A percentile compares a stretch with the other conserved stretches of the same genome.
Conservation (phyloP, 2,329 filamentous ascomycete genomes). For the Pezizomycotina sp. region DNA sequence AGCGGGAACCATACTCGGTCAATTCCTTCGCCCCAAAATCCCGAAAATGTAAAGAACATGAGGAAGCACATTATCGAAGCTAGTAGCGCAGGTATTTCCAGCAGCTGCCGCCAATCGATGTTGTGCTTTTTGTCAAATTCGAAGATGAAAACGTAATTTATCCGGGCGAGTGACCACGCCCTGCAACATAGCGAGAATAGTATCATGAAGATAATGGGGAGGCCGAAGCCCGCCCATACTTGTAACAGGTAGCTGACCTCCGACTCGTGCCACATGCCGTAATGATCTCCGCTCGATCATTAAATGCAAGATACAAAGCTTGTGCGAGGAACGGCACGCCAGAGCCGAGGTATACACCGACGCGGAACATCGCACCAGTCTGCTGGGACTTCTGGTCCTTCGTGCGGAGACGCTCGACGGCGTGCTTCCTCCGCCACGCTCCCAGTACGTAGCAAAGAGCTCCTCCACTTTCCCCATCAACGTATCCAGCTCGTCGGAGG, state of each 20-base stretch:
- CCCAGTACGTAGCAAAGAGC: constrained; percentile 86
- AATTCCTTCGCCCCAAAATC: constrained; percentile 28
- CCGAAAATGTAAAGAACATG: constrained; percentile 73
- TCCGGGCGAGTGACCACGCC: constrained; percentile 65
- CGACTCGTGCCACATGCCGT: constrained; percentile 27
- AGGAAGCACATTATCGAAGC: constrained; percentile 60
- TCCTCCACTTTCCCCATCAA: constrained; percentile 73
- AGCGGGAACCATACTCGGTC: constrained; percentile 72
- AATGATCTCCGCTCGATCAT: constrained; percentile 6
- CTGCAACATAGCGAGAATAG: constrained; percentile 77
- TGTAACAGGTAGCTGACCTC: constrained; percentile 27
- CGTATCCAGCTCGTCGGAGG: constrained; percentile 66
- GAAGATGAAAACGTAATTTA: constrained; percentile 95
- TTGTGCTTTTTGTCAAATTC: constrained; percentile 79
- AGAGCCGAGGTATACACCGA: constrained; percentile 50
- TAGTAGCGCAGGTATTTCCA: constrained; percentile 68
- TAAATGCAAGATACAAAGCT: constrained; percentile 32
- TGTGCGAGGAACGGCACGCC: constrained; percentile 48
- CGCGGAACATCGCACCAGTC: constrained; percentile 43
- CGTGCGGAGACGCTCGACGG: constrained; percentile 65
- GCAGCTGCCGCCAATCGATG: constrained; percentile 75
- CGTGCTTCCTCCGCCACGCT: constrained; percentile 83
- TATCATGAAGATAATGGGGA: constrained; percentile 61
- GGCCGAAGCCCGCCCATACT: constrained; percentile 78
- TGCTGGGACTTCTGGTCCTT: constrained; percentile 40